phyloP scores from a whole-genome alignment of 2,329 filamentous ascomycete genomes.

The Alternaria gansuensis region DNA sequence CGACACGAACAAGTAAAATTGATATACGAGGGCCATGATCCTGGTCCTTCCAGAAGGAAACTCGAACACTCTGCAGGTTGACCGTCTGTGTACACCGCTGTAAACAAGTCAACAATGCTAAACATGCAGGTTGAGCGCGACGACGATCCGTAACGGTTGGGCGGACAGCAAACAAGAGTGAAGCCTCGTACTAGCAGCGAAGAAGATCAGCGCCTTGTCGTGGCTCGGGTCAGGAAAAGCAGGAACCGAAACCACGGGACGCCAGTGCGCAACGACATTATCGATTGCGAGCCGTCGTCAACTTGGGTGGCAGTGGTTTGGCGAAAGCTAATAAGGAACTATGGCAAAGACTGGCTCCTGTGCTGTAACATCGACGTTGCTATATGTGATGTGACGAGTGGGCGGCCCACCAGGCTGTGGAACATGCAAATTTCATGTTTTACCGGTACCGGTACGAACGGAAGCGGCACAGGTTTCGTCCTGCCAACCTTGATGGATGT shows the following conservation, averaged over 20 bases:
- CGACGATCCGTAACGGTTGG: conserved; percentile 2
- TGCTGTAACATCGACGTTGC: conserved; percentile 17
- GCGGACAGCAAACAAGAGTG: conserved; percentile 6
- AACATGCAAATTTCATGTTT: conserved; percentile 16
- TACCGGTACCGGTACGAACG: conserved; percentile 7
- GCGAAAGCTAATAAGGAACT: conserved; percentile 6
- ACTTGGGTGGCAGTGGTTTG: conserved; percentile 19
- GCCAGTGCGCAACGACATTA: conserved; percentile 19
- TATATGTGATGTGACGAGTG: conserved; percentile 21
- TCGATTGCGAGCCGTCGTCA: conserved; percentile 34
- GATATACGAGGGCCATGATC: conserved; percentile 4
- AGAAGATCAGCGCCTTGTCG: conserved; percentile 23
- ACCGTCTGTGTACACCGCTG: background rate
- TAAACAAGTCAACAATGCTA: conserved; percentile 13
- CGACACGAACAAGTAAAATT: conserved; percentile 12
- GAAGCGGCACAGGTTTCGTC: conserved; percentile 9
- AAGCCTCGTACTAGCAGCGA: conserved; percentile 6
- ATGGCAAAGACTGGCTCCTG: conserved; percentile 13
- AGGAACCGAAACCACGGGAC: conserved; percentile 23
- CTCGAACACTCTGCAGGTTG: background rate
- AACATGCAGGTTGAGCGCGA: background rate
- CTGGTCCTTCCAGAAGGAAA: conserved; percentile 4
- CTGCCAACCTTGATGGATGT: conserved; percentile 17
- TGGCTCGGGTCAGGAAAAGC: conserved; percentile 15
- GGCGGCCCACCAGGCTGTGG: conserved; percentile 27